These are phyloP conservation scores for Penicillium samsonianum DNA, from an alignment of 495 filamentous ascomycete species.

Conservation along the genomic window DNA sequence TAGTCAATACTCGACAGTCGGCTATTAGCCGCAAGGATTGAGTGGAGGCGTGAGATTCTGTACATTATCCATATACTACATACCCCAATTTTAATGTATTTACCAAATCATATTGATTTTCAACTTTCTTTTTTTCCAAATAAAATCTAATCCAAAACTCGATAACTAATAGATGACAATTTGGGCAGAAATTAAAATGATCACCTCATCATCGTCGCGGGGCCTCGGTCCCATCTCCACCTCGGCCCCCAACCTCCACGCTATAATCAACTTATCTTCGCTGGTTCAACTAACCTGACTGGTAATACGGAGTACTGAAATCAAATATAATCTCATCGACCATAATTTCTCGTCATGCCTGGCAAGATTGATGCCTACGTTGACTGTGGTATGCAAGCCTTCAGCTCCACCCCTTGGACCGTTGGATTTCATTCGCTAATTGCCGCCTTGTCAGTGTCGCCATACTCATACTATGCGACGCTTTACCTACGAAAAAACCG, in stretches of 20 bases:
- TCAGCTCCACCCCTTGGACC: conserved; percentile 1
- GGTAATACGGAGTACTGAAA: neutral
- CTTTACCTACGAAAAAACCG: conserved; percentile 58
- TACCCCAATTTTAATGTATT: neutral
- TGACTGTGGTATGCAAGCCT: conserved; percentile 27
- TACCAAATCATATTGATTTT: neutral
- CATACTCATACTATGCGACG: conserved; percentile 68
- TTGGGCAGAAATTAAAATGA: conserved; percentile 6
- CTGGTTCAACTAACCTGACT: neutral
- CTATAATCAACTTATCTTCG: conserved; percentile 15
- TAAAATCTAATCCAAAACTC: neutral
- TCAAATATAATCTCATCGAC: neutral
- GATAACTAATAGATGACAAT: no score
- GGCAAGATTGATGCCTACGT: conserved; percentile 33
- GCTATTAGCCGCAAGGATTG: conserved; percentile 28
- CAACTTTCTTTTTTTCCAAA: neutral
- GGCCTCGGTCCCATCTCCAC: conserved; percentile 32
- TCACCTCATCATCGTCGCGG: conserved; percentile 31
- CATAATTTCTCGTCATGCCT: conserved; percentile 17
- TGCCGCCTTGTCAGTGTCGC: conserved; percentile 53
- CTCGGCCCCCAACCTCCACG: conserved; percentile 17
- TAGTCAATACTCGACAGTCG: conserved; percentile 40
- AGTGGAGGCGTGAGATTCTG: neutral
- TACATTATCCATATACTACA: no score
- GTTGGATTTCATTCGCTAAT: conserved; percentile 3